Conservation (phyloP, 2,329 filamentous ascomycete species). For the Aureobasidium melanogenum region DNA sequence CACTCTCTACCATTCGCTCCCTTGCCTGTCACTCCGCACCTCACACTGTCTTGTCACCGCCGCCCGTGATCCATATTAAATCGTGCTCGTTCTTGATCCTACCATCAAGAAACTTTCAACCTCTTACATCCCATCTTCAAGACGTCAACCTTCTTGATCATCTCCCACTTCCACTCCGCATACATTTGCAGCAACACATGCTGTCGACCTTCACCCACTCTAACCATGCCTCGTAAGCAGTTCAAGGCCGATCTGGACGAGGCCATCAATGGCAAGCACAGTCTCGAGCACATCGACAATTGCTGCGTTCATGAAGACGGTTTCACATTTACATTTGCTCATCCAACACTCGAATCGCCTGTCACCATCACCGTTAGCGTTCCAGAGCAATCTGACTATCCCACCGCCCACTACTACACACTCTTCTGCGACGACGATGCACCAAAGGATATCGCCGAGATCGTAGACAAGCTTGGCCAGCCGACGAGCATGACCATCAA, state of each 20-base stretch:
- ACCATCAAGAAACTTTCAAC: not conserved
- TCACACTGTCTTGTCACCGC: not conserved
- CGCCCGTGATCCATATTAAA: not conserved
- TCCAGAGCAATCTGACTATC: conserved; percentile 52
- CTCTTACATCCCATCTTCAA: not conserved
- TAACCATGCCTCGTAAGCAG: conserved; percentile 54
- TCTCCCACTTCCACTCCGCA: not conserved
- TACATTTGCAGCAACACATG: not conserved
- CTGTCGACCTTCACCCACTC: not conserved
- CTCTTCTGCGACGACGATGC: conserved; percentile 45
- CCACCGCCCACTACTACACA: conserved; percentile 47
- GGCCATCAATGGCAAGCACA: conserved; percentile 21
- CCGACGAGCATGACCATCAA: conserved; percentile 36
- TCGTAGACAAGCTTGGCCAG: conserved; percentile 39
- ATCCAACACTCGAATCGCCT: conserved; percentile 13
- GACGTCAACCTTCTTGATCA: conserved; percentile 4
- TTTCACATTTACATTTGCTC: conserved; percentile 52
- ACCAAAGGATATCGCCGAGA: conserved; percentile 32
- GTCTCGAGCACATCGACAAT: conserved; percentile 38
- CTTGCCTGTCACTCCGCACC: not conserved
- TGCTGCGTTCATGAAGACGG: conserved; percentile 59
- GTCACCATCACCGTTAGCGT: conserved; percentile 13
- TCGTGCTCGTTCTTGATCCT: not conserved
- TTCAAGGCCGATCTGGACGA: conserved; percentile 53
- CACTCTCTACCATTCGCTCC: not conserved